A percentile compares a stretch with the other conserved stretches of the same genome.
These are phyloP conservation scores for Backusella mclennaniae DNA, from an alignment of 192 early-diverging fungal genomes.

Conservation along the genomic window DNA sequence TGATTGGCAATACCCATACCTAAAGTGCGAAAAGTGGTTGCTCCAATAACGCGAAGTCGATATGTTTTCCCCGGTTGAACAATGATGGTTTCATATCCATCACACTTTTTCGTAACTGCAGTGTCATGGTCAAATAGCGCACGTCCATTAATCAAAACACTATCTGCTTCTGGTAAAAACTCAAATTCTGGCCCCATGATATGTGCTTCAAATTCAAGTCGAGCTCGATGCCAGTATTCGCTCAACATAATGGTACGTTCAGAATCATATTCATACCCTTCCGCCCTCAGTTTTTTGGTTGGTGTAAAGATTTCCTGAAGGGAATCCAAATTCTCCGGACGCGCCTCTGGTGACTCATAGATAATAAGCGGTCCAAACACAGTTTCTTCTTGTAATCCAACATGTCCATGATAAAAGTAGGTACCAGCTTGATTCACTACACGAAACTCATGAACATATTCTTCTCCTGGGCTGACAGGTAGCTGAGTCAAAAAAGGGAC, in stretches of 20 bases:
- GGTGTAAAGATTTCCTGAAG: background rate
- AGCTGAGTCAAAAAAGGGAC: slow-evolving; percentile 60
- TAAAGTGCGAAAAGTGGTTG: slow-evolving; percentile 42
- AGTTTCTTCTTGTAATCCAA: slow-evolving; percentile 25
- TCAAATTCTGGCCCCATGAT: slow-evolving; percentile 12
- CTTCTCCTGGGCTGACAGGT: slow-evolving; percentile 46
- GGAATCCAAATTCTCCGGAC: slow-evolving; percentile 8
- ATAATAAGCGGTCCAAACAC: slow-evolving; percentile 17
- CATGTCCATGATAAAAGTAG: slow-evolving; percentile 43
- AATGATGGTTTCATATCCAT: slow-evolving; percentile 17
- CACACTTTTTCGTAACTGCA: background rate
- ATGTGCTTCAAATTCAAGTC: slow-evolving; percentile 13
- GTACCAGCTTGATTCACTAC: slow-evolving; percentile 44
- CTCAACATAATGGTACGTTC: slow-evolving; percentile 32
- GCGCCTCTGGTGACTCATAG: slow-evolving; percentile 16
- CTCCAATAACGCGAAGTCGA: slow-evolving; percentile 44
- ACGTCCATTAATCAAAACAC: slow-evolving; percentile 48
- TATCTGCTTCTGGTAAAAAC: slow-evolving; percentile 37
- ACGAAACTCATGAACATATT: slow-evolving; percentile 47
- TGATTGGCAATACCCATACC: slow-evolving; percentile 48
- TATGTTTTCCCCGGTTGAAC: slow-evolving; percentile 31
- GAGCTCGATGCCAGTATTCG: slow-evolving; percentile 50
- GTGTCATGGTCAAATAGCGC: background rate
- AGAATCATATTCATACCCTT: slow-evolving; percentile 35
- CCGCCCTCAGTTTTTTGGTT: background rate